Base-by-base conservation (phyloP, 306 rosid genomes). In the Benincasa hispida region DNA sequence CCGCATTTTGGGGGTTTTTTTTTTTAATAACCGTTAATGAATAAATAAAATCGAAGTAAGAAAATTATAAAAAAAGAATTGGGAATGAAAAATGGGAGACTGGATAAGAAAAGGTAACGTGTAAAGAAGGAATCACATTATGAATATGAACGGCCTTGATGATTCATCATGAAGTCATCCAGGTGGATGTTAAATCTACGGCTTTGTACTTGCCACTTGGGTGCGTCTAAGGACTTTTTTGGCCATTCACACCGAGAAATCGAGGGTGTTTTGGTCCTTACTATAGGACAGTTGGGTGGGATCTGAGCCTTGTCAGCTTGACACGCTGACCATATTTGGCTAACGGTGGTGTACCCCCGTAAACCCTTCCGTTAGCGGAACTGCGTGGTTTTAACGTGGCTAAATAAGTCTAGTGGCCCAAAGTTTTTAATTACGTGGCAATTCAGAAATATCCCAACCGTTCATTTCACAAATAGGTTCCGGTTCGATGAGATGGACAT, bases 211-310 rank as follows among this genome's bases (percentile, higher is more conserved):
- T 47, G 45, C 50, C 14, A 45, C 50, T 50, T 50, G 55, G 55
- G 18, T 14, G 4, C 34, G 35, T 1, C 15, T 5, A 37, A 22
- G 77, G 81, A 57, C 30, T 6, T 45, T 45, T 59, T 19, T 67
- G 34, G 73, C 34, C 76, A 48, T 51, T 66, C 10, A 6, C 5
- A 25, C 57, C 10, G 2, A 60, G 0, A 15, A 2, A 35, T 3
- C 0, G 41, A 50, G 81, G 77, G 48, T 32, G 35, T 70, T 68
- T 78, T 55, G 27, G 81, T 69, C 74, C 70, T 78, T 78, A 55
- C 13, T 0, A 0, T 21, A 17, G 10, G 50, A 61, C 60, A 25
- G 27, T 50, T 27, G 12, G 45, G 58, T 51, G 75, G 57, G 25
- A 22, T 45, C 5, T 15, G 4, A 17, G 75, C 75, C 75, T 69